Evolutionary conservation across 2,329 filamentous ascomycete species (phyloP).

Genomic region (Fusarium verrucosum): DNA sequence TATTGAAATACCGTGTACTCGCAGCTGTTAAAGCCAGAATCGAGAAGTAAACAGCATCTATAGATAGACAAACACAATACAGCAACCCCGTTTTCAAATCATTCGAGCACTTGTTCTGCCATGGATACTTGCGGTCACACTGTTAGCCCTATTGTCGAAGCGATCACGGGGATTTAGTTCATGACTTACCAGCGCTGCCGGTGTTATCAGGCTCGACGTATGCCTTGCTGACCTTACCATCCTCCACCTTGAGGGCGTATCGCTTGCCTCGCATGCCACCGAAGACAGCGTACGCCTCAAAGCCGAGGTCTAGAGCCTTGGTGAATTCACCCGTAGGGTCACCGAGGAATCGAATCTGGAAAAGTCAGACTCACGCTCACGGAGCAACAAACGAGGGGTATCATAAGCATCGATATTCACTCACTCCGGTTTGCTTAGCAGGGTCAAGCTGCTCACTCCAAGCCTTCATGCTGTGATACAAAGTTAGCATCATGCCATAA

Average conservation of each 20-base stretch:
- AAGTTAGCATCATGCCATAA: conserved; percentile 7
- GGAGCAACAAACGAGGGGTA: not conserved
- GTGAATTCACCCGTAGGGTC: conserved; percentile 84
- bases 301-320: conserved; percentile 82
- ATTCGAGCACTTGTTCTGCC: conserved; percentile 39
- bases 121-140: conserved; percentile 30
- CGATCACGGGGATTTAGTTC: not conserved
- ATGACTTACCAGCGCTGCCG: conserved; percentile 73
- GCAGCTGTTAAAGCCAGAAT: not conserved
- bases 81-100: not conserved
- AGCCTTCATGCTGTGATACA: conserved; percentile 77
- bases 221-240: conserved; percentile 83
- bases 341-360: conserved; percentile 85
- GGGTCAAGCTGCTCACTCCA: conserved; percentile 85
- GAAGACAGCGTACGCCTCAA: conserved; percentile 79
- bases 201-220: conserved; percentile 91
- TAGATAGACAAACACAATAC: not conserved
- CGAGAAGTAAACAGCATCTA: not conserved
- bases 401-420: conserved; percentile 47
- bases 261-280: conserved; percentile 86
- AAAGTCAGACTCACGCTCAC: not conserved
- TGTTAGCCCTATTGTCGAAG: not conserved
- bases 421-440: conserved; percentile 76
- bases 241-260: conserved; percentile 83
- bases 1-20: not conserved